Evolutionary conservation across 768 basidiomycete species (phyloP).

Genomic region (Lyophyllum semitale): DNA sequence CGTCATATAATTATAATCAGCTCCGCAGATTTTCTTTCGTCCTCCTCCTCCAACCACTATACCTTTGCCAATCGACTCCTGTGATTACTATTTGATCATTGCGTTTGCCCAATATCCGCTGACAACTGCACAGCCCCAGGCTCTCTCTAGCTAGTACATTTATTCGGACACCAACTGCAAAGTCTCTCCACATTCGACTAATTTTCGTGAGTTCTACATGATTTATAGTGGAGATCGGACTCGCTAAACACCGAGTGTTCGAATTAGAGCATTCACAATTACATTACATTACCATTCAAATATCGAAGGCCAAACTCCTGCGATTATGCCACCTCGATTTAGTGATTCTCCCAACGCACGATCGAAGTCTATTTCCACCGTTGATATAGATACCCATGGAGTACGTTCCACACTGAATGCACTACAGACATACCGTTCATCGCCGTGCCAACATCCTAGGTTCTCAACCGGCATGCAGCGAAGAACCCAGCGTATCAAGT

Average conservation of each 20-base stretch:
- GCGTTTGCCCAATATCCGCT: not conserved
- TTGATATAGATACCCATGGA: slow-evolving; percentile 75
- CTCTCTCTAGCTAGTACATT: not conserved
- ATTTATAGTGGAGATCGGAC: not conserved
- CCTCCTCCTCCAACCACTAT: not conserved
- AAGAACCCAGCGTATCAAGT: slow-evolving; percentile 68
- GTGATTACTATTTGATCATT: not conserved
- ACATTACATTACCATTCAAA: not conserved
- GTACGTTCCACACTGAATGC: slow-evolving; percentile 43
- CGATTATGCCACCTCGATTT: slow-evolving; percentile 38
- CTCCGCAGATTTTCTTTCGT: not conserved
- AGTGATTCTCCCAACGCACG: slow-evolving; percentile 75
- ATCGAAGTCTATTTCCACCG: slow-evolving; percentile 80
- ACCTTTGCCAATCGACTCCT: not conserved
- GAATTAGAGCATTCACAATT: not conserved
- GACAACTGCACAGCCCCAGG: not conserved
- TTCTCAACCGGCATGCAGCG: slow-evolving; percentile 74
- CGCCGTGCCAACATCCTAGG: slow-evolving; percentile 35
- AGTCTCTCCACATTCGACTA: not conserved
- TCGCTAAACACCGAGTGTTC: not conserved
- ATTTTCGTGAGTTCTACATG: not conserved
- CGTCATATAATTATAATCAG: not conserved
- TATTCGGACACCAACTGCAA: not conserved
- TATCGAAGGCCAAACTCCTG: not conserved
- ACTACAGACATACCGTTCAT: not conserved